phyloP scores from a whole-genome alignment of 768 basidiomycete species.

The Nidularia sp. region DNA sequence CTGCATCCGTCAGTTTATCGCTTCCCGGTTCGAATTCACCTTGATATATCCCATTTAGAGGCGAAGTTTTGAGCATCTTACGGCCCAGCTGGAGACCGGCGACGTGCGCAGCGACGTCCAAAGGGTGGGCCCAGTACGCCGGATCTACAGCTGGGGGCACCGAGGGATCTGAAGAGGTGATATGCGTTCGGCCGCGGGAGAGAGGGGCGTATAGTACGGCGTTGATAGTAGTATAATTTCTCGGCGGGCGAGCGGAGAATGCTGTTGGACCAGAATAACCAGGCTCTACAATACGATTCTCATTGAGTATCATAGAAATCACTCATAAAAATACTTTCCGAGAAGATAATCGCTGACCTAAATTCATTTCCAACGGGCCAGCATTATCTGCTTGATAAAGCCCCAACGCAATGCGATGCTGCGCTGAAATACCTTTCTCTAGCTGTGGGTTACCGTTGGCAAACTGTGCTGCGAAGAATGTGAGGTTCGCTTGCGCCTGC shows the following conservation, averaged over 20 bases:
- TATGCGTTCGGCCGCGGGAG: constrained; percentile 42
- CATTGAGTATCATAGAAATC: not conserved
- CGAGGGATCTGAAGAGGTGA: constrained; percentile 36
- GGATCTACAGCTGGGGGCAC: constrained; percentile 46
- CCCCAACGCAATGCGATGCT: constrained; percentile 17
- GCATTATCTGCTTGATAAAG: constrained; percentile 17
- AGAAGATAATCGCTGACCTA: too few species aligned
- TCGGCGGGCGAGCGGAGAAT: constrained; percentile 12
- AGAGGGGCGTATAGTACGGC: constrained; percentile 29
- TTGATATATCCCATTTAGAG: constrained; percentile 21
- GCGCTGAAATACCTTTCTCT: constrained; percentile 22
- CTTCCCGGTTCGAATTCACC: constrained; percentile 26
- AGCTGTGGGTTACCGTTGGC: constrained; percentile 25
- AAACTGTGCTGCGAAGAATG: constrained; percentile 17
- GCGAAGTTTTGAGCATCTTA: constrained; percentile 20
- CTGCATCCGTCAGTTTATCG: constrained; percentile 10
- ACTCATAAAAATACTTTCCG: too few species aligned
- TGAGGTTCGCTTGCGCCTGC: constrained; percentile 14
- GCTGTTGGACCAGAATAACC: constrained; percentile 25
- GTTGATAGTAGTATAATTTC: constrained; percentile 25
- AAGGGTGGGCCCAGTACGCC: constrained; percentile 31
- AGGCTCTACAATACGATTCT: constrained; percentile 15
- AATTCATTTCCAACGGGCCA: constrained; percentile 22
- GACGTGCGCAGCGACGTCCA: constrained; percentile 25
- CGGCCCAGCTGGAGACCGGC: constrained; percentile 25